Evolutionary conservation across 768 basidiomycete genomes (phyloP), one percentile per base, ranked within the genome.

Genomic region (Lyophyllum shimeji): DNA sequence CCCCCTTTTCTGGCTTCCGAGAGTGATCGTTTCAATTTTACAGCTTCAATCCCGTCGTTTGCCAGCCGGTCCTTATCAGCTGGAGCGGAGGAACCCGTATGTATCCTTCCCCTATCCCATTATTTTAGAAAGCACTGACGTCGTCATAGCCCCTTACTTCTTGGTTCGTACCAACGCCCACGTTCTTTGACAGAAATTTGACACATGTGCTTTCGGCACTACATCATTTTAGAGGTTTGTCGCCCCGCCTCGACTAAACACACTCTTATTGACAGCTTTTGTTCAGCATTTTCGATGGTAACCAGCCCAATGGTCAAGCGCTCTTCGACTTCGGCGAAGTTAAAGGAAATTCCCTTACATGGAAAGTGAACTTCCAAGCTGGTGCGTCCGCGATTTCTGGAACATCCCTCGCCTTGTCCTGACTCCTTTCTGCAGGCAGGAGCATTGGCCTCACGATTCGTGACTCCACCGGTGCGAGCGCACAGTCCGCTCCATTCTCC

Each of bases 11-110:
- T 13, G 18, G 20, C 46, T 13, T 31, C 25, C 24, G 7, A 39
- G 21, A 33, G 37, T 2, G 47, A 58, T 58, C 58, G 50, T 46
- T 34, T 53, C 60, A 42, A 40, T 39, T 24, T 61, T 59, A 1
- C 59, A 88, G 86, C 34, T 13, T 67, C 37, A 77, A 73, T 48
- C 77, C 73, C 18, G 76, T 80, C 31, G 73, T 80, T 55, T 92
- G 90, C 69, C 67, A 84, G 61, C 85, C 90, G 12, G 67, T 79
- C 25, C 67, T 74, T 13, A 34, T 92, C 45, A 49, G 65, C 25
- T 91, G 84, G 83, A 9, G 31, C n/a, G 83, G 82, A 59, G 87
- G 88, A 69, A 63, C 58, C 9, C 18, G 87, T 87, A 64, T 57
- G 85, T 74, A 5, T 17, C 23, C 25, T 46, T 57, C 33, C 1